Base-by-base conservation (phyloP, 306 rosid genomes). In the Cucurbita moschata region DNA sequence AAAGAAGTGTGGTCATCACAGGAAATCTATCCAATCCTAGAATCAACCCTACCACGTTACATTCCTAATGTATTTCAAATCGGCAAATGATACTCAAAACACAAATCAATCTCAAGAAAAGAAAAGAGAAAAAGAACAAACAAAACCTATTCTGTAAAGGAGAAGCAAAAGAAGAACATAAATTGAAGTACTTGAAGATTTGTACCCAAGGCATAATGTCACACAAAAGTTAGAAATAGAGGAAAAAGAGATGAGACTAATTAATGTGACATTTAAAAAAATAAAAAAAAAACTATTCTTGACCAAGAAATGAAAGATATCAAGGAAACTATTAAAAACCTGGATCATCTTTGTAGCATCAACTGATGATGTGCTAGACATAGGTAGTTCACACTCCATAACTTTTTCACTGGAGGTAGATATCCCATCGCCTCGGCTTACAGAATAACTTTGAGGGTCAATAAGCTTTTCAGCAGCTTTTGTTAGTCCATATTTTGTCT, bases 341-440 rank as follows among this genome's bases (percentile, higher is more conserved):
- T 84, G 96, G 65, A 77, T 81, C 79, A 79, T 76, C 75, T 86
- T 87, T 54, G 84, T 88, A 49, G 87, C 86, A 76, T 87, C 96
- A 16, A 80, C 72, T 67, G 80, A 73, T 68, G 79, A 73, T 75
- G 76, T 77, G 77, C 81, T 80, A n/a, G 86, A 73, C 75, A 79
- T 75, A 77, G 84, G 92, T 76, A 85, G 87, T 68, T 86, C 99
- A 71, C 82, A 90, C 81, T 86, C 96, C 79, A 82, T 76, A 65
- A 70, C 75, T 70, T 75, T 85, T 79, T 79, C 85, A 65, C 43
- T 38, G 11, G 78, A 75, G 46, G 78, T 16, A 43, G 73, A 64
- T 21, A 40, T 75, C 44, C 71, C 78, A 64, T 64, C 78, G 23
- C 78, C 78, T 8, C 52, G 52, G 78, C 64, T 75, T 13, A 74